Conservation (phyloP, 768 basidiomycete species). For the Hypholoma sublateritium region DNA sequence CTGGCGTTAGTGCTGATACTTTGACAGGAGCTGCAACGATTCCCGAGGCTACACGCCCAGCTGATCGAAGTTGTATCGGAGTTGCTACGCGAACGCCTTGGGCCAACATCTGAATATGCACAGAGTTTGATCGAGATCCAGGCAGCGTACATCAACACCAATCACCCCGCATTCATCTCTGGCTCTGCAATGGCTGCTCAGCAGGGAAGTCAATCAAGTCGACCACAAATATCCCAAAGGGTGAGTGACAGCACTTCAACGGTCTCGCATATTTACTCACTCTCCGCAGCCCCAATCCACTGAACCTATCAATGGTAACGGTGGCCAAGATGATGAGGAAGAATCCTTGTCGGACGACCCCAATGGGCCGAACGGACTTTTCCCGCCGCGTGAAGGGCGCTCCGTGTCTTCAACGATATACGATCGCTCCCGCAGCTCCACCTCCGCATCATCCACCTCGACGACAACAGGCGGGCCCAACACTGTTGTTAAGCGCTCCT, state of each 20-base stretch:
- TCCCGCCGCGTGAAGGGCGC: conserved; percentile 54
- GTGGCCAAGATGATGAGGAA: conserved; percentile 52
- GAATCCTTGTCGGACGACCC: conserved; percentile 63
- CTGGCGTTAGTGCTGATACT: neutral
- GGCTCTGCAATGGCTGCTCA: conserved; percentile 68
- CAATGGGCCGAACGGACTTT: conserved; percentile 51
- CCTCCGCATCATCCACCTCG: conserved; percentile 35
- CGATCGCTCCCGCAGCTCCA: conserved; percentile 57
- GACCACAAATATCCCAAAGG: conserved; percentile 45
- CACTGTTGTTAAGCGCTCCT: conserved; percentile 30
- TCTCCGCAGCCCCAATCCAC: conserved; percentile 56
- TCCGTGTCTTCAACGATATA: conserved; percentile 77
- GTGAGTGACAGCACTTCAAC: conserved; percentile 39
- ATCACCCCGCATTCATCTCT: conserved; percentile 92
- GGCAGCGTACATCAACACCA: conserved; percentile 99
- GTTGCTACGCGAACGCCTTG: conserved; percentile 89
- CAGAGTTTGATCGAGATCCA: conserved; percentile 96
- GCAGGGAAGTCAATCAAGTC: conserved; percentile 41
- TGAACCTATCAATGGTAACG: conserved; percentile 60
- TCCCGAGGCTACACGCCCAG: conserved; percentile 91
- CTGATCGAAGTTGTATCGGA: conserved; percentile 97
- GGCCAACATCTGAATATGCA: conserved; percentile 96
- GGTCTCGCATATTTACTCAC: conserved; percentile 4
- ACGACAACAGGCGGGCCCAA: conserved; percentile 27
- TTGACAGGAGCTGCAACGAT: conserved; percentile 87